Base-by-base conservation (phyloP, 176 grass and related monocot species). In the Phoenix roebelenii region DNA sequence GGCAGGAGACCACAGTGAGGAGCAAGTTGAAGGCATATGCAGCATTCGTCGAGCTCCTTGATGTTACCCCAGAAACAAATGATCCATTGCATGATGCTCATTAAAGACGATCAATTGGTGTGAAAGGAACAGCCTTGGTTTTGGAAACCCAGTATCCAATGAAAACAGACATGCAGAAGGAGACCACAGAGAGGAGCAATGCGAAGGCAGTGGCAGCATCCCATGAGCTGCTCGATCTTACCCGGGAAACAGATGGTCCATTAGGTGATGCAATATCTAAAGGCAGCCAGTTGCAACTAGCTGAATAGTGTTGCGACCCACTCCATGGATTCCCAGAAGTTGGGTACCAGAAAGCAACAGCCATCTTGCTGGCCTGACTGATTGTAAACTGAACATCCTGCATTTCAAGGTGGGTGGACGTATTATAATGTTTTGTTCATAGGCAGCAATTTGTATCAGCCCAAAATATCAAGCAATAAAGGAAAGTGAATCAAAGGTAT, bases 381-480 rank as follows among this genome's bases (percentile, higher is more conserved):
- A 98, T 92, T 51, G 84, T 92, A 56, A 98, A 98, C 64, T 98
- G 93, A 61, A 74, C 88, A 67, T 98, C 93, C 93, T 98, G 84
- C 63, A 85, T 68, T 54, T 1, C 44, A 22, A 77, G 35, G 35
- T 44, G 9, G 35, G 35, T 44, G 35, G 35, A 44, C 10, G 9
- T 12, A 44, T 44, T 12, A 44, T 44, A 44, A 44, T 14, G 35
- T 14, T 44, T 44, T 44, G 35, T 44, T 44, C 7, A 6, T 44
- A 10, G 35, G 1, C 7, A 12, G 35, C 9, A 14, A 44, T 44
- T 44, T 44, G 35, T 44, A 12, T 44, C 35, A 44, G 5, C 35
- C 35, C 1, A 44, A 12, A 14, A 44, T 14, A 44, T 44, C 35
- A 44, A 44, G 35, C 28, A 30, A 30, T 30, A 30, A 30, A 30